Percentiles rank a stretch among this genome's conserved stretches.
Evolutionary conservation across 371 early-diverging fungal species (phyloP).

Genomic region (Rhizopus microsporus): DNA sequence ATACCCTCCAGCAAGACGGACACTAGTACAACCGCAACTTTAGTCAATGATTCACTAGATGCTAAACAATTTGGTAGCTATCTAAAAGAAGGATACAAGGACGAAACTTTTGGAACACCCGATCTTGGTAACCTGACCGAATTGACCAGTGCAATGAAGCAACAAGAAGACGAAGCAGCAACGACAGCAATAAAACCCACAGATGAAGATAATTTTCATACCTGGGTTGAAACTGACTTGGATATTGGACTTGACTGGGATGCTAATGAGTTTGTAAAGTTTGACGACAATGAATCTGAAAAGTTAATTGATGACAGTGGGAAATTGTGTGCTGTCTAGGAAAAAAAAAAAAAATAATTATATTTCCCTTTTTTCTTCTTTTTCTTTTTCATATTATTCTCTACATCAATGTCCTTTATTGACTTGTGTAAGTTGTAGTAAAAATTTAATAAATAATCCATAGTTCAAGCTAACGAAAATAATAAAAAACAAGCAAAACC

Average conservation of each 20-base stretch:
- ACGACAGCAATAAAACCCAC: slow-evolving; percentile 10
- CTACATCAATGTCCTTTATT: slow-evolving; percentile 11
- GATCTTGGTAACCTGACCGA: slow-evolving; percentile 11
- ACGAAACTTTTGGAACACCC: slow-evolving; percentile 34
- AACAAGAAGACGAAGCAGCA: neutral
- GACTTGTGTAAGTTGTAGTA: slow-evolving; percentile 28
- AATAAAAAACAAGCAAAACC: slow-evolving; percentile 49
- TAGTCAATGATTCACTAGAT: neutral
- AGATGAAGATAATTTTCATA: slow-evolving; percentile 16
- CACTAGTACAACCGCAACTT: neutral
- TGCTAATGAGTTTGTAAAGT: slow-evolving; percentile 26
- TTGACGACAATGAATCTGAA: slow-evolving; percentile 16
- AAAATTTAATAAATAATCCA: neutral
- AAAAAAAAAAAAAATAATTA: slow-evolving; percentile 1
- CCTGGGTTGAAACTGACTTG: slow-evolving; percentile 41
- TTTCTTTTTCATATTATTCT: slow-evolving; percentile 7
- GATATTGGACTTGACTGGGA: slow-evolving; percentile 38
- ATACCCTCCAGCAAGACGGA: neutral
- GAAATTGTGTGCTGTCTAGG: slow-evolving; percentile 17
- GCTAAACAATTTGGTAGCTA: slow-evolving; percentile 8
- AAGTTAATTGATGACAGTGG: slow-evolving; percentile 22
- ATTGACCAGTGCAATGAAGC: slow-evolving; percentile 2
- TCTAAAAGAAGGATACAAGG: slow-evolving; percentile 44
- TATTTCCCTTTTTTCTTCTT: slow-evolving; percentile 3
- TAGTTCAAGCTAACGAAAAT: neutral